Evolutionary conservation across 345 rosid genomes (phyloP), one percentile per base, ranked within the genome.

Genomic region (Triadica sebifera): DNA sequence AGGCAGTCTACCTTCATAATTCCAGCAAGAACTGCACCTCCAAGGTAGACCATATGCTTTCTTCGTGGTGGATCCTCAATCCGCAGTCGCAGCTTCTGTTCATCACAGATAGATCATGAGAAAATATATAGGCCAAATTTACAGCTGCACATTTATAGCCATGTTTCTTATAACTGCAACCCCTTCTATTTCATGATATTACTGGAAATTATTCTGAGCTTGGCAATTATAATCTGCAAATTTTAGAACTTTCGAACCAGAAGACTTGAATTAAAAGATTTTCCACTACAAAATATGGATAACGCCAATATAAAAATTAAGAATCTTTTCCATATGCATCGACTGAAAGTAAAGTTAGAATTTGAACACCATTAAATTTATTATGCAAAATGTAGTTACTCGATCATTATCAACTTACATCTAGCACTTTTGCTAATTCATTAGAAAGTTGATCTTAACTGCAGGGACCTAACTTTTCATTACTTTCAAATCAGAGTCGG

Each of bases 41-140:
- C 99, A 11, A 95, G 88, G 85, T 95, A 95, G 29, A 93, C 99
- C 99, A 95, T 95, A 82, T 95, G 97, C 83, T 95, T 95, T 86
- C 99, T 91, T 78, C 96, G 86, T 4, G 97, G 99, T 69, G 98
- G 99, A 83, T 95, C 99, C 79, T 95, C 99, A 24, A 95, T 93
- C 64, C 94, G 71, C 83, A 93, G 77, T 63, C 96, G 82, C 66
- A 94, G 85, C 82, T 94, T 94, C 98, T 92, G 86, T 66, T 75
- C 46, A 58, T 70, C 75, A 75, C 64, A 70, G 63, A 55, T 25
- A 75, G 59, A 70, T 67, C 43, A 71, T 6, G 12, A 65, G 39
- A 72, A 58, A 67, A 49, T 70, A 7, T 24, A 12, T 52, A 10
- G 24, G 34, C 41, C 52, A 49, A 52, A 58, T 67, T 45, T 29